These are phyloP conservation scores for Mycogone perniciosa DNA, from an alignment of 2,329 filamentous ascomycete species.

Conservation along the genomic window DNA sequence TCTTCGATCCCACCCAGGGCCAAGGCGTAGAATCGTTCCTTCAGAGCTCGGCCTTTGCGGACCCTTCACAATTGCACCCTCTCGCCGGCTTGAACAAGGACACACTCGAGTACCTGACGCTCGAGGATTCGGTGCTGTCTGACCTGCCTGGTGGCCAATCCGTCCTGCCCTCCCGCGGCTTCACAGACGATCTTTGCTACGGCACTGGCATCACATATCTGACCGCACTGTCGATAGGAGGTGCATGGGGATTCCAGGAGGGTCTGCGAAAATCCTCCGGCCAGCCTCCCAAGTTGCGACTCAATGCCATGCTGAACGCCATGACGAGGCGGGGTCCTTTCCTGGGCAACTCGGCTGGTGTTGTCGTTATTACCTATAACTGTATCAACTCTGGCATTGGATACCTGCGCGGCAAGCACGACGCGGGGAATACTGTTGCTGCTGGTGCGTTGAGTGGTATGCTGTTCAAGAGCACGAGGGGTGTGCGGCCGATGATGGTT, in stretches of 20 bases:
- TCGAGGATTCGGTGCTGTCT: constrained; percentile 86
- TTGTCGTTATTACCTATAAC: constrained; percentile 95
- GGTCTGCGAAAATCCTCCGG: constrained; percentile 72
- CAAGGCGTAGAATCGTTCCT: constrained; percentile 86
- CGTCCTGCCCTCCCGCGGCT: constrained; percentile 87
- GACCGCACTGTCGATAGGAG: constrained; percentile 76
- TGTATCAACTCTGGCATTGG: constrained; percentile 81
- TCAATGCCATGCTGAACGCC: constrained; percentile 93
- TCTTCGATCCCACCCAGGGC: constrained; percentile 65
- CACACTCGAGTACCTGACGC: constrained; percentile 86
- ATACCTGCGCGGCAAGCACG: constrained; percentile 74
- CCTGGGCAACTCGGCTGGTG: constrained; percentile 90
- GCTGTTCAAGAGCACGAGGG: constrained; percentile 93
- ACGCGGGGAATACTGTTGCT: constrained; percentile 78
- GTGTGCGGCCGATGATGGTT: constrained; percentile 86
- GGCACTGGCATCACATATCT: constrained; percentile 94
- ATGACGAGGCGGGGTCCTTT: constrained; percentile 91
- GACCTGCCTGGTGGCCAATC: constrained; percentile 81
- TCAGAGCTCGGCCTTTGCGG: constrained; percentile 66
- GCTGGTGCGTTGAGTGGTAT: constrained; percentile 86
- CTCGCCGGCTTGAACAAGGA: constrained; percentile 90
- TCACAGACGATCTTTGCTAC: constrained; percentile 97
- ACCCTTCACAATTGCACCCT: constrained; percentile 84
- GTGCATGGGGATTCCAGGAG: constrained; percentile 87
- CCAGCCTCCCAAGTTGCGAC: constrained; percentile 78